These are phyloP conservation scores for Beauveria varroae DNA, from an alignment of 2,329 filamentous ascomycete genomes.

Conservation along the genomic window DNA sequence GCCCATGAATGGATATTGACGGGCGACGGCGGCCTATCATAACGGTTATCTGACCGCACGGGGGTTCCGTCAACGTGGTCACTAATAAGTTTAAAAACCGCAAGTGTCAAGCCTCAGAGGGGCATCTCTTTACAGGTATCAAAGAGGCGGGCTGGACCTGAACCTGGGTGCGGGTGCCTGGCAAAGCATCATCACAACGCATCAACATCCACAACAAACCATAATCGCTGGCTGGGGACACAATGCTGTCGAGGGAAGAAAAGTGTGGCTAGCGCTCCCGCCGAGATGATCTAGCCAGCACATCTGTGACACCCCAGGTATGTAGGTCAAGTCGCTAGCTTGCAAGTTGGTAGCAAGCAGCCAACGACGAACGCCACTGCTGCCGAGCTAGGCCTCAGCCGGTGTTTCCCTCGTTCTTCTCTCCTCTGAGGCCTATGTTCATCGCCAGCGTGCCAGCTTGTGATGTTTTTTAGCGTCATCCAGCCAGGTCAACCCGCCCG, in stretches of 20 bases:
- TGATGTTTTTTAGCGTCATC: not conserved
- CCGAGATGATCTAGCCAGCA: not conserved
- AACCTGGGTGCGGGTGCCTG: too few species aligned
- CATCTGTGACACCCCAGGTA: not conserved
- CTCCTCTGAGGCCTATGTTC: not conserved
- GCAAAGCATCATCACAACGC: too few species aligned
- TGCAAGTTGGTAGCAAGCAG: not conserved
- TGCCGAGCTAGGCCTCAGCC: not conserved
- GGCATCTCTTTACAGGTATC: not conserved
- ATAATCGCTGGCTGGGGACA: too few species aligned
- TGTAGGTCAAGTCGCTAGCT: not conserved
- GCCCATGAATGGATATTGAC: not conserved
- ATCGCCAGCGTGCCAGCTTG: not conserved
- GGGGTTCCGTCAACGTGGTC: not conserved
- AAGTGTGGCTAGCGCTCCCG: not conserved
- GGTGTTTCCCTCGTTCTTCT: not conserved
- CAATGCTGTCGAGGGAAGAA: too few species aligned
- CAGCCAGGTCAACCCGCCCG: not conserved
- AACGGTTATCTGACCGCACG: not conserved
- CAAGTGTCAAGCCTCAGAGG: slow-evolving; percentile 2
- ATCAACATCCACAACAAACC: too few species aligned
- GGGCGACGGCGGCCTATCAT: slow-evolving; percentile 5
- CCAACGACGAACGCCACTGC: not conserved
- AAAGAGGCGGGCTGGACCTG: too few species aligned
- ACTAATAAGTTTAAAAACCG: not conserved